Conservation (phyloP, 257 asterid genomes). For the Prunella vulgaris region DNA sequence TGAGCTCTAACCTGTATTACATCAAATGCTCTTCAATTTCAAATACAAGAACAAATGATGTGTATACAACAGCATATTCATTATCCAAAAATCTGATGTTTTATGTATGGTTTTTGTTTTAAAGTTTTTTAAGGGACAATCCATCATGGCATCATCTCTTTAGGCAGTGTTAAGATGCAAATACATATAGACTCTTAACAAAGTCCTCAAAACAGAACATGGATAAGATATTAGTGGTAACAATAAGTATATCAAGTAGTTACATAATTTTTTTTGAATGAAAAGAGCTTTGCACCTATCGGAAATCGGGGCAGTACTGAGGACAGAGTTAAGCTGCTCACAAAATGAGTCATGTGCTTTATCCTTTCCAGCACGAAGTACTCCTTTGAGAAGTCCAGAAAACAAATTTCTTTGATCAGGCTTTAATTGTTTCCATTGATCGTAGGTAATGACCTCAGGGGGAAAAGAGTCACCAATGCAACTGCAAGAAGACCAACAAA, state of each 20-base stretch:
- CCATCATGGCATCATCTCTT: background rate
- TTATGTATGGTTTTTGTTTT: background rate
- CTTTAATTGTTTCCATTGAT: conserved; percentile 66
- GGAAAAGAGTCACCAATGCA: conserved; percentile 49
- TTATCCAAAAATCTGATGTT: background rate
- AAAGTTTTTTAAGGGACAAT: background rate
- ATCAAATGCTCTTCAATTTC: conserved; percentile 3
- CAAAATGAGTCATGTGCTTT: conserved; percentile 53
- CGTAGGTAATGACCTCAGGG: conserved; percentile 68
- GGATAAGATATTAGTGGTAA: conserved; percentile 1
- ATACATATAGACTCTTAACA: background rate
- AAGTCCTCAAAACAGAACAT: background rate
- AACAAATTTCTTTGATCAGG: conserved; percentile 46
- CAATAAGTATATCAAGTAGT: background rate
- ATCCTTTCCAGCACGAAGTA: conserved; percentile 64
- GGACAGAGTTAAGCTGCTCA: conserved; percentile 57
- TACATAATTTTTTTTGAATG: conserved; percentile 7
- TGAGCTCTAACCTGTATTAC: conserved; percentile 73
- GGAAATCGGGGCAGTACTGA: conserved; percentile 81
- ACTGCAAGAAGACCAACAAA: conserved; percentile 45
- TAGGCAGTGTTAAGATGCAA: background rate
- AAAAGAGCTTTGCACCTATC: conserved; percentile 58
- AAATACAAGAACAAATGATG: background rate
- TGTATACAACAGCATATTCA: background rate
- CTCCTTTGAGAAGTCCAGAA: conserved; percentile 86